A percentile compares a stretch with the other conserved stretches of the same genome.
These are phyloP conservation scores for Hemileccinum rubropunctum DNA, from an alignment of 768 basidiomycete genomes.

Conservation along the genomic window DNA sequence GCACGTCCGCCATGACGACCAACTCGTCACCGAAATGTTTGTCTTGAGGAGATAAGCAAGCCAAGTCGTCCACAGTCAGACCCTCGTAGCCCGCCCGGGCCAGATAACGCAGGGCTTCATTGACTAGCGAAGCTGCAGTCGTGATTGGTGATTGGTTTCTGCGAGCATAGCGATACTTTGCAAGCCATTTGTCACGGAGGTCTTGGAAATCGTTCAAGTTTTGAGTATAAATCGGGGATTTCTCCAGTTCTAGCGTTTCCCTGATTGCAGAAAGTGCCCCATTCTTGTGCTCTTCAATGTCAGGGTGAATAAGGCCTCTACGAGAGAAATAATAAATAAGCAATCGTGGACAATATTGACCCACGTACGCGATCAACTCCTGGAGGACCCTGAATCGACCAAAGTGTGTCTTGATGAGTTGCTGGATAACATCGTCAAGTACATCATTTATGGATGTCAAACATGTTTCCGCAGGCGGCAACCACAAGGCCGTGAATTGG, in stretches of 20 bases:
- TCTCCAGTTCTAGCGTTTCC: constrained; percentile 39
- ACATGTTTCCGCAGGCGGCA: constrained; percentile 32
- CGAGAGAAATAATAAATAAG: not conserved
- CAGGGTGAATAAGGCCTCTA: constrained; percentile 28
- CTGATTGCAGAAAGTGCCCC: constrained; percentile 26
- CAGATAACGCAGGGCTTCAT: constrained; percentile 26
- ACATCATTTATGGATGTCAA: constrained; percentile 32
- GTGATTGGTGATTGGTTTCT: not conserved
- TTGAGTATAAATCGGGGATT: constrained; percentile 37
- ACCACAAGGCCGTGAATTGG: constrained; percentile 37
- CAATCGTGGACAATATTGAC: not conserved
- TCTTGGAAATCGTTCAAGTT: constrained; percentile 24
- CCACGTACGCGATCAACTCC: constrained; percentile 34
- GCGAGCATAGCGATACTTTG: constrained; percentile 21
- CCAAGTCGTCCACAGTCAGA: constrained; percentile 25
- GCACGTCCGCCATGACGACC: constrained; percentile 50
- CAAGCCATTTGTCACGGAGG: constrained; percentile 25
- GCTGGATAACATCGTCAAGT: constrained; percentile 29
- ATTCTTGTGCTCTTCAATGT: constrained; percentile 29
- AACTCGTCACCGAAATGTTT: constrained; percentile 41
- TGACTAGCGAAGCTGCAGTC: no score
- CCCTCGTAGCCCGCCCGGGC: constrained; percentile 29
- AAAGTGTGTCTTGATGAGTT: constrained; percentile 36
- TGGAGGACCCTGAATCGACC: constrained; percentile 38
- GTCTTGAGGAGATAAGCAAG: constrained; percentile 24